Base-by-base conservation (phyloP, 306 rosid genomes). In the Hippophae rhamnoides region DNA sequence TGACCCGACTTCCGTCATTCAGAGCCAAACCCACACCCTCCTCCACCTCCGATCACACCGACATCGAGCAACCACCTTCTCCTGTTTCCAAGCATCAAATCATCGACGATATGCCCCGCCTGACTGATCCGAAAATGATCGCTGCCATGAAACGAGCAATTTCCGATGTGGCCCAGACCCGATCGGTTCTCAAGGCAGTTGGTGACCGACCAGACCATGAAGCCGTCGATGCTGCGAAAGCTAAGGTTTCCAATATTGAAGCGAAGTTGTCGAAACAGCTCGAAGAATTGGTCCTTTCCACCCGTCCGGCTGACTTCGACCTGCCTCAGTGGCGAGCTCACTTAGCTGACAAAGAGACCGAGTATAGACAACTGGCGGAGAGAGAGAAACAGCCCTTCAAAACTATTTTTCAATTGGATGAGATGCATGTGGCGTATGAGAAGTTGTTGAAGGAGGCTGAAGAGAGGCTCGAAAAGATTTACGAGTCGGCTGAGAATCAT, bases 151-250 rank as follows among this genome's bases (percentile, higher is more conserved):
- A 83, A 41, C 76, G 72, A 3, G 96, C 90, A 12, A 68, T 92
- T 13, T 41, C 93, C 11, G 99, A 92, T 41, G 99, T 92, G 47
- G 56, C 93, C 23, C 90, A 88, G 78, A 70, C 96, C 65, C 89
- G 99, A 58, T 74, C 84, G 9, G 78, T 88, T 5, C 93, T 92
- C 31, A 69, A 60, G 6, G 67, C 80, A 7, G 77, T 92, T 9
- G 99, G 99, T 45, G 77, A 80, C 38, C 71, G 95, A 7, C 95
- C 96, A 12, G 87, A 88, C 40, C 99, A 92, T 58, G 95, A 92
- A 70, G 62, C 79, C 41, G 81, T 92, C 8, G 99, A 92, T 62
- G 41, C 61, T 0, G 90, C 95, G 3, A 77, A 60, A 66, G 81
- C 78, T 51, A 80, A 59, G 79, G 72, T 88, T 0, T 60, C 62